Base-by-base conservation (phyloP, 306 rosid genomes). In the Inga laurina region DNA sequence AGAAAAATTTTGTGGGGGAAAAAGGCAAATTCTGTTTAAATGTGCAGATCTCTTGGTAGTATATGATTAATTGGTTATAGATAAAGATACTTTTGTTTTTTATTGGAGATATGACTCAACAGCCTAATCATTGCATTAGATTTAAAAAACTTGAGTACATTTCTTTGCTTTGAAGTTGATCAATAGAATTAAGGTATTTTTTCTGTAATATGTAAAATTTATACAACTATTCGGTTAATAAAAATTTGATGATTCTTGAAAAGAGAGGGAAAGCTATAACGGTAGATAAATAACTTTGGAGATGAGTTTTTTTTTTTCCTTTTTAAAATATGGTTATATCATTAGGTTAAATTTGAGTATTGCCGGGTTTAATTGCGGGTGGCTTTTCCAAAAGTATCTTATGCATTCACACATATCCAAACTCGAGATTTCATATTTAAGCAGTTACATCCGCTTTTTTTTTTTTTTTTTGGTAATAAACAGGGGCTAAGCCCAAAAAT, bases 21-120 rank as follows among this genome's bases (percentile, higher is more conserved):
- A 86, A 68, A 68, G 64, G 64, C 16, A 64, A 48, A 34, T 82
- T 82, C 35, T 51, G 75, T 68, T 51, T 72, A 59, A 10, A 3
- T 30, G 46, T 76, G 76, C 24, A 72, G 41, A 62, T 15, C 32
- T 75, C 8, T 54, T 61, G 2, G 9, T n/a, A 3, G 34, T 32
- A 30, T 32, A 30, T 30, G 54, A 48, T 12, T 48, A 48, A 13
- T 48, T 13, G 39, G 32, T 65, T 32, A 65, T 65, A 13, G 18
- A 5, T 65, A 32, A 30, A 32, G 19, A 30, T 65, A 6, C 41
- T 32, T 30, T 14, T 65, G 21, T 32, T 14, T 30, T 32, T 0
- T 64, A 11, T 64, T 64, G 39, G 69, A 64, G 37, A 10, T 13
- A 5, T 27, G 69, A 27, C 69, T 27, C 39, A 64, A 27, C 19